These are phyloP conservation scores for Wickerhamiella occidentalis DNA, from an alignment of 805 yeast species.

Conservation along the genomic window DNA sequence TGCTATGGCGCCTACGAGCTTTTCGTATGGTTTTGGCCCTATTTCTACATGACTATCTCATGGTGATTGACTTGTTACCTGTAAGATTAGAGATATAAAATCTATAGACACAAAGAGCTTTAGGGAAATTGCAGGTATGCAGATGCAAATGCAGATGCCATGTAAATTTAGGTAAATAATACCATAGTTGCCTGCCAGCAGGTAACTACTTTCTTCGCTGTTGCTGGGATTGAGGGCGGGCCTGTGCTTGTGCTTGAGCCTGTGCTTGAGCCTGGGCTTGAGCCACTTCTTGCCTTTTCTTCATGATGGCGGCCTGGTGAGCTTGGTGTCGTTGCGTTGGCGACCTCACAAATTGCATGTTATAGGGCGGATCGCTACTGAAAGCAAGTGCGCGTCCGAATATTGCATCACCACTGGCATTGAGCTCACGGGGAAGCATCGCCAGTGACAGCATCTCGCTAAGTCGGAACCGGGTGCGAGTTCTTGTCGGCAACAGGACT, in stretches of 20 bases:
- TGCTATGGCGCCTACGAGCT: not conserved
- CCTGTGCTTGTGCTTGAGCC: not conserved
- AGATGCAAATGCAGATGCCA: not conserved
- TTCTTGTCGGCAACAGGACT: constrained; percentile 54
- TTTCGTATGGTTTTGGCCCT: constrained; percentile 6
- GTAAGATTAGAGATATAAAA: too few relatives aligned
- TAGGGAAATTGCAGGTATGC: too few relatives aligned
- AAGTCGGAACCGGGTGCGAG: constrained; percentile 70
- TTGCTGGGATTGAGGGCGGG: not conserved
- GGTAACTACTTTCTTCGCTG: constrained; percentile 4
- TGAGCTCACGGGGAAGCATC: constrained; percentile 37
- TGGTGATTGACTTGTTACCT: not conserved
- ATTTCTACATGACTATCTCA: constrained; percentile 6
- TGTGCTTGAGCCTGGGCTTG: constrained; percentile 3
- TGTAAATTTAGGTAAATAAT: not conserved
- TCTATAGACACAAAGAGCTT: not conserved
- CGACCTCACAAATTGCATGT: constrained; percentile 29
- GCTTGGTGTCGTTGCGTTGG: constrained; percentile 24
- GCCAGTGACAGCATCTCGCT: constrained; percentile 92
- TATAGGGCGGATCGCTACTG: constrained; percentile 57
- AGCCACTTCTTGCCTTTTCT: constrained; percentile 6
- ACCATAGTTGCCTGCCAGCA: not conserved
- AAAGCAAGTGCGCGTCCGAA: constrained; percentile 71
- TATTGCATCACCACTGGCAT: constrained; percentile 38
- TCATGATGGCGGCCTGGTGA: constrained; percentile 13